Base-by-base conservation (phyloP, 495 filamentous ascomycete species). In the Hypoxylon lienhwacheense region DNA sequence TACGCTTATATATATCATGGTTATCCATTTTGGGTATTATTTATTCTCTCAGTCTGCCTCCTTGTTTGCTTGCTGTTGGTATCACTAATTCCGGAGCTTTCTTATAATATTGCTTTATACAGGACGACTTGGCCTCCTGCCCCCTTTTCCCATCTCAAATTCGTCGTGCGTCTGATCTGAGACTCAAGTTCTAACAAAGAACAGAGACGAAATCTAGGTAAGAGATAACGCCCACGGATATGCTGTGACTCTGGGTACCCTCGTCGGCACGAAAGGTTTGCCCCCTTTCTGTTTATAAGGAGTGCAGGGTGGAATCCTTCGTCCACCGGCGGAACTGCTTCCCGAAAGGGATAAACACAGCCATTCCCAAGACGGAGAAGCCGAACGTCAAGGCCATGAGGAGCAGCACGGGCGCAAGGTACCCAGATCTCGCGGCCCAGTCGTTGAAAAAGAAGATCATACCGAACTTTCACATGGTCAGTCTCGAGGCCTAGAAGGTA, bases 371-470 rank as follows among this genome's bases (percentile, higher is more conserved):
- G 22, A 66, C 7, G 2, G 59, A 50, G 55, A 57, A 59, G 25
- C 59, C 63, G 32, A 48, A 61, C 2, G 59, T 59, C 7, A 66
- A 40, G 1, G 41, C 55, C 63, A 64, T 65, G 10, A 65, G 32
- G 15, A 61, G 43, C 19, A 66, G n/a, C 5, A 65, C 49, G 0
- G 65, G 63, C n/a, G 41, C 35, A 35, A 66, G 53, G 28, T 61
- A 68, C 5, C 65, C 65, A 0, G 53, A 50, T n/a, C 32, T 20
- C 0, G 55, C 51, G 8, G 59, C 63, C 65, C 65, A 68, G 47
- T 66, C 53, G 22, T 65, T 68, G 47, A 55, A 55, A 24, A 36
- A 68, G 53, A 61, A 68, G 6, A 61, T 56, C 63, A 68, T 68
- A 0, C 59, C 65, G 43, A 68, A 68, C 65, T 68, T 20, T 15